Evolutionary conservation across 768 basidiomycete species (phyloP).

Genomic region (Cystobasidiopsis lactophilus): DNA sequence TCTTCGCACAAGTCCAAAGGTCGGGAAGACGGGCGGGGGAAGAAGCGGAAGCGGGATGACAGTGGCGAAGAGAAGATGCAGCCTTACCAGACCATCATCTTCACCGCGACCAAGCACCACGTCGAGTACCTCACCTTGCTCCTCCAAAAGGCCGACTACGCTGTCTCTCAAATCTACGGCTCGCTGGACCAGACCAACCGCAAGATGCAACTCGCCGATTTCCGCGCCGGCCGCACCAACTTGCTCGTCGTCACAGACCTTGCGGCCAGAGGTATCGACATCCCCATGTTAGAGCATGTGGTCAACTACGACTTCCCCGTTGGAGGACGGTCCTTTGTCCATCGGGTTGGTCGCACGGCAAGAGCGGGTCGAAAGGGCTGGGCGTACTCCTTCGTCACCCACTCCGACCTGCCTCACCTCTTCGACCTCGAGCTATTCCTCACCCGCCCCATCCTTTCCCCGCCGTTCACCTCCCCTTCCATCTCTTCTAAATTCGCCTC

Average conservation of each 20-base stretch:
- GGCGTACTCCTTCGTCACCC: slow-evolving; percentile 86
- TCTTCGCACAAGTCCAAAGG: slow-evolving; percentile 28
- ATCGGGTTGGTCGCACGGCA: slow-evolving; percentile 90
- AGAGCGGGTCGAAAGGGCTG: slow-evolving; percentile 83
- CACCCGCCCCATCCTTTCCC: slow-evolving; percentile 39
- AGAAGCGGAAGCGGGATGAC: slow-evolving; percentile 29
- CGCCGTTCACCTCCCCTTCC: slow-evolving; percentile 24
- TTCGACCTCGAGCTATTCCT: slow-evolving; percentile 85
- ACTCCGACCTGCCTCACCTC: slow-evolving; percentile 65
- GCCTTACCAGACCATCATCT: slow-evolving; percentile 79
- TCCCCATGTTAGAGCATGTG: slow-evolving; percentile 86
- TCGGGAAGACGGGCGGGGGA: slow-evolving; percentile 8
- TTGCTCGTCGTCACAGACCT: slow-evolving; percentile 93
- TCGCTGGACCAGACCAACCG: slow-evolving; percentile 82
- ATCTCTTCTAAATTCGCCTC: slow-evolving; percentile 33
- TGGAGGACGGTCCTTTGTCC: slow-evolving; percentile 77
- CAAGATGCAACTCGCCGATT: slow-evolving; percentile 69
- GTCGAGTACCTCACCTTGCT: slow-evolving; percentile 77
- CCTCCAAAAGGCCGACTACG: slow-evolving; percentile 56
- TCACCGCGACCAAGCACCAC: slow-evolving; percentile 93
- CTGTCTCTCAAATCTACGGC: slow-evolving; percentile 85
- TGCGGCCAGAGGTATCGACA: slow-evolving; percentile 93
- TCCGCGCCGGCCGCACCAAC: slow-evolving; percentile 53
- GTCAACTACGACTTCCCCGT: slow-evolving; percentile 97
- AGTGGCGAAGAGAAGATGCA: slow-evolving; percentile 29